Base-by-base conservation (phyloP, 352 stramenopile genomes). In the Pythium aristosporum region DNA sequence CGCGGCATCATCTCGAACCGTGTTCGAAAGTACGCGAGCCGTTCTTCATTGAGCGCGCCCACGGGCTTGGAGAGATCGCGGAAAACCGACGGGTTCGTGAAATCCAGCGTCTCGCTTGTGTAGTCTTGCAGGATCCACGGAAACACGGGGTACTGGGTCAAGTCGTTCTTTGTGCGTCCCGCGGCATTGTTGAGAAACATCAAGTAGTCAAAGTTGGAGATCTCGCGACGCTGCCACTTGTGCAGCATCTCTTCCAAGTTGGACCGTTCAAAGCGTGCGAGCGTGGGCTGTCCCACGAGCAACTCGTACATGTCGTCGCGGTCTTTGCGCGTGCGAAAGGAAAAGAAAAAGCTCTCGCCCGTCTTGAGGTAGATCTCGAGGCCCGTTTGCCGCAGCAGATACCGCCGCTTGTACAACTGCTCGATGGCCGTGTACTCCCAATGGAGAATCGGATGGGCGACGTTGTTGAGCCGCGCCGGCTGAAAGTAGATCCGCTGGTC, bases 61-160 rank as follows among this genome's bases (percentile, higher is more conserved):
- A 99, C 82, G 9, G 97, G 96, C 57, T 98, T 98, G 5, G 87
- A 92, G n/a, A 99, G 74, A 75, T 99, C 95, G 7, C 97, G 89
- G 69, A 97, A 99, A 4, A 88, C 90, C 1, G 71, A 63, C 25
- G 82, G 63, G 73, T 97, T 70, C 0, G 64, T 83, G 39, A 98
- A 70, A 67, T 98, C 87, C 5, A 99, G 77, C 18, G 73, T 88
- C 11, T 65, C 20, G 42, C 75, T 92, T 25, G 72, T 61, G 70
- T 99, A 99, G 71, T 98, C 89, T 23, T 63, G 73, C 32, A 99
- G 54, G 8, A 99, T 81, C 97, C 97, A 99, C 30, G 97, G 97
- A 76, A 99, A 98, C 16, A 99, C 94, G 1, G 96, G 96, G 74
- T 99, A 99, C 63, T 99, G 95, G n/a, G 85, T 96, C n/a, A 98